Base-by-base conservation (phyloP, 2,329 filamentous ascomycete species). In the Acarospora socialis region DNA sequence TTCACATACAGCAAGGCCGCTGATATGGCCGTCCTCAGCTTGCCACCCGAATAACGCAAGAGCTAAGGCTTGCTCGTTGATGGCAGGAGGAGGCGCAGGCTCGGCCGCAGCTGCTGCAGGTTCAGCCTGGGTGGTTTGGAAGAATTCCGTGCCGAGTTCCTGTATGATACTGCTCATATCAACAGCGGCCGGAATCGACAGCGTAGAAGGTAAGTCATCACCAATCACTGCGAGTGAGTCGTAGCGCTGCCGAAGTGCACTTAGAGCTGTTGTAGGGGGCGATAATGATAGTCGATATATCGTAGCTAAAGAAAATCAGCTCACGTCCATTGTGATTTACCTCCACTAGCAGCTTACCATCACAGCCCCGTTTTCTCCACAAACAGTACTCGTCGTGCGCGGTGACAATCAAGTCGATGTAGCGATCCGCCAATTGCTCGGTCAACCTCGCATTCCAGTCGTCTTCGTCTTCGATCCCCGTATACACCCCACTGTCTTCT, bases 31-130 rank as follows among this genome's bases (percentile, higher is more conserved):
- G 41, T 59, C 34, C 30, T 51, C 49, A 24, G 73, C 73, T 46
- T 82, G 72, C 81, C 81, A 87, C 20, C 81, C 81, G 36, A 78
- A 69, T 13, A 84, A 54, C 7, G 81, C 77, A 33, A 90, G 62
- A 1, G 68, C 62, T 9, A 87, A 60, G 1, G 80, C 79, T 6
- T 73, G 59, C 28, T 66, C 64, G 43, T 78, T 75, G 6, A 73
- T 59, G 1, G 36, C 27, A 16, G 34, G 33, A 5, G 38, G 22
- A 4, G 33, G 24, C 2, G 33, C 28, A n/a, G 36, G 30, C 24
- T 46, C 40, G 7, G 43, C 30, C 21, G 37, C 43, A 21, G 24
- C 34, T 4, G 37, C 46, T 29, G 8, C 52, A 38, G 28, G 36
- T 32, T 2, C 14, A 14, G 28, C 3, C 14, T 35, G 24, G 21